phyloP scores from a whole-genome alignment of 257 asterid genomes.

The Solanum sejunctum region DNA sequence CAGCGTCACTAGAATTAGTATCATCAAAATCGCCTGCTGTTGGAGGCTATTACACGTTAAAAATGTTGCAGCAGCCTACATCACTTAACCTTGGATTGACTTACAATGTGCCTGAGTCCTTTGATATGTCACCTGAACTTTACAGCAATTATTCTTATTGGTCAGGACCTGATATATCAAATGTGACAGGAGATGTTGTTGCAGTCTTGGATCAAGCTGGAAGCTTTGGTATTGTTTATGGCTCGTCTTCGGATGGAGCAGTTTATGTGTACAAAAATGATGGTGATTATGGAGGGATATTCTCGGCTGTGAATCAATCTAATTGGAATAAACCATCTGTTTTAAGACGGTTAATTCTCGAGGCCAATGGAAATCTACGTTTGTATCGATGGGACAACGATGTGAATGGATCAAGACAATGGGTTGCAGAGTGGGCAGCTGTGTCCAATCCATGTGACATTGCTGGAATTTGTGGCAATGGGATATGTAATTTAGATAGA shows the following conservation, averaged over 20 bases:
- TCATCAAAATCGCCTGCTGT: conserved; percentile 35
- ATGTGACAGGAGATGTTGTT: conserved; percentile 62
- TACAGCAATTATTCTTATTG: conserved; percentile 55
- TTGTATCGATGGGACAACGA: conserved; percentile 73
- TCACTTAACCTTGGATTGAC: conserved; percentile 63
- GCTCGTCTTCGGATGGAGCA: conserved; percentile 58
- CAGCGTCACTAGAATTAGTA: conserved; percentile 41
- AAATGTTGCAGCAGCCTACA: conserved; percentile 72
- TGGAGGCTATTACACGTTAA: conserved; percentile 63
- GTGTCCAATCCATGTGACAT: conserved; percentile 73
- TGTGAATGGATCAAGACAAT: conserved; percentile 64
- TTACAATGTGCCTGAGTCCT: conserved; percentile 42
- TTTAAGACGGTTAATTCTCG: conserved; percentile 44
- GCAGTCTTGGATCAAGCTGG: conserved; percentile 61
- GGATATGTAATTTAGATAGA: conserved; percentile 55
- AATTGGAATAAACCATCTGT: conserved; percentile 13
- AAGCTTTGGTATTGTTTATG: conserved; percentile 70
- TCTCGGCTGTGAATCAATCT: conserved; percentile 38
- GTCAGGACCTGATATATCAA: conserved; percentile 78
- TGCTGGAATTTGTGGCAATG: conserved; percentile 79
- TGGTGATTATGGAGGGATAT: conserved; percentile 39
- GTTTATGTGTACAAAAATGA: conserved; percentile 72
- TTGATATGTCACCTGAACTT: conserved; percentile 18
- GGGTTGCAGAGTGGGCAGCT: conserved; percentile 96
- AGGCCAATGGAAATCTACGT: conserved; percentile 66